Conservation (phyloP, 495 filamentous ascomycete species). For the Xylaria nigripes region DNA sequence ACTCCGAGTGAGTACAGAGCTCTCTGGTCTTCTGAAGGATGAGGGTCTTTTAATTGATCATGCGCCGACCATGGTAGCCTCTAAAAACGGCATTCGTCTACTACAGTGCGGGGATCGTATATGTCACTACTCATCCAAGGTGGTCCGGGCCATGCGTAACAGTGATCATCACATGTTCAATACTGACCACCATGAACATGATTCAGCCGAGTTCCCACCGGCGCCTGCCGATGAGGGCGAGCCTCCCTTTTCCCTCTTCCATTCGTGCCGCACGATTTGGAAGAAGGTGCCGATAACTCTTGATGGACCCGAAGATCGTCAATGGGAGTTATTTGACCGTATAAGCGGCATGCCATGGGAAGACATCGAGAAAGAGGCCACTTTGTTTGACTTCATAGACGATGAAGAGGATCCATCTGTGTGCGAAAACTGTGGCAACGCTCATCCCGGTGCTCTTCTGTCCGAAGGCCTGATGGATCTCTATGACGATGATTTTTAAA, state of each 20-base stretch:
- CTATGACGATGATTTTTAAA: slow-evolving; percentile 14
- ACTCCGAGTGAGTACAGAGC: slow-evolving; percentile 24
- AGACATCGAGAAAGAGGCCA: slow-evolving; percentile 22
- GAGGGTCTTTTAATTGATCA: slow-evolving; percentile 36
- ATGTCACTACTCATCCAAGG: slow-evolving; percentile 19
- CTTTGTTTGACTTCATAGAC: slow-evolving; percentile 23
- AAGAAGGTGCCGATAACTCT: slow-evolving; percentile 32
- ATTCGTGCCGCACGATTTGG: slow-evolving; percentile 34
- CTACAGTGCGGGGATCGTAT: slow-evolving; percentile 15
- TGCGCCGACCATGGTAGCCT: slow-evolving; percentile 26
- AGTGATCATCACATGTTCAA: slow-evolving; percentile 8
- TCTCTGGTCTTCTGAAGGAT: slow-evolving; percentile 35
- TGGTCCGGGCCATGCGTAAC: slow-evolving; percentile 28
- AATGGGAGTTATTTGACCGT: slow-evolving; percentile 38
- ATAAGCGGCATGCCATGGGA: slow-evolving; percentile 27
- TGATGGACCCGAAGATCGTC: slow-evolving; percentile 22
- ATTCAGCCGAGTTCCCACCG: slow-evolving; percentile 20
- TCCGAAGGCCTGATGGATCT: slow-evolving; percentile 22
- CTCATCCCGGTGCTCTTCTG: slow-evolving; percentile 26
- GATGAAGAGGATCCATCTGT: slow-evolving; percentile 24
- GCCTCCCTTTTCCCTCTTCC: slow-evolving; percentile 29
- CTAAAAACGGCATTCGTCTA: slow-evolving; percentile 21
- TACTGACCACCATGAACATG: slow-evolving; percentile 14
- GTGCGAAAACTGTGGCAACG: slow-evolving; percentile 30
- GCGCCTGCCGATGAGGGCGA: slow-evolving; percentile 34